Evolutionary conservation across 2,329 filamentous ascomycete genomes (phyloP), one percentile per base, ranked within the genome.

Genomic region (Aspergillus ochraceoroseus): DNA sequence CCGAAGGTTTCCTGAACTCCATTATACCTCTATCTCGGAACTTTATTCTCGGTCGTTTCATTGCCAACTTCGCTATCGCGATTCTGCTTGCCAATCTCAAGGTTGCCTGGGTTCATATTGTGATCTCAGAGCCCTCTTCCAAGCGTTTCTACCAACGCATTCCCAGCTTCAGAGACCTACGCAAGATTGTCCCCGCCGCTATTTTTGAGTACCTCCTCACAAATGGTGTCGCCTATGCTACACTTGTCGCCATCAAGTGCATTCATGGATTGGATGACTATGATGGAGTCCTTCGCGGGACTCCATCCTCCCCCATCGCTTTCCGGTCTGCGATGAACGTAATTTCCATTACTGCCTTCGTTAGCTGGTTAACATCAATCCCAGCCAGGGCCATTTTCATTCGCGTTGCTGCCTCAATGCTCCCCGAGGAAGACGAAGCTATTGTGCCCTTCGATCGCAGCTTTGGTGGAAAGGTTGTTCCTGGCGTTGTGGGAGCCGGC

Each of bases 401-500:
- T 51, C 87, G 90, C 48, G 81, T 95, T 23, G 87, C 94, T 62
- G 88, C 89, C 5, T 90, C 86, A 33, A 80, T 95, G 53, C 79
- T 96, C 2, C 79, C 87, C 0, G 82, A 87, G 44, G 81, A 86
- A 12, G 77, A 88, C 51, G 83, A 94, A 67, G 80, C 86, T 17
- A 85, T 95, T 49, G 82, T 96, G 23, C 83, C 87, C 20, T 95
- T 96, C 56, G 90, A 96, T 71, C 85, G 88, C 50, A 83, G 82
- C 19, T 94, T 94, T 57, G 79, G 76, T 48, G 86, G 86, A 53
- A 83, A 81, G 59, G 78, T 90, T 18, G 78, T 83, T 49, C 81
- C 85, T n/a, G 76, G 78, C 44, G 74, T 87, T 34, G 71, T 87
- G n/a, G 82, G 79, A 44, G 86, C 84, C 48, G 85, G 86, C 51